phyloP scores from a whole-genome alignment of 805 yeast species.

The Yarrowia sp. region DNA sequence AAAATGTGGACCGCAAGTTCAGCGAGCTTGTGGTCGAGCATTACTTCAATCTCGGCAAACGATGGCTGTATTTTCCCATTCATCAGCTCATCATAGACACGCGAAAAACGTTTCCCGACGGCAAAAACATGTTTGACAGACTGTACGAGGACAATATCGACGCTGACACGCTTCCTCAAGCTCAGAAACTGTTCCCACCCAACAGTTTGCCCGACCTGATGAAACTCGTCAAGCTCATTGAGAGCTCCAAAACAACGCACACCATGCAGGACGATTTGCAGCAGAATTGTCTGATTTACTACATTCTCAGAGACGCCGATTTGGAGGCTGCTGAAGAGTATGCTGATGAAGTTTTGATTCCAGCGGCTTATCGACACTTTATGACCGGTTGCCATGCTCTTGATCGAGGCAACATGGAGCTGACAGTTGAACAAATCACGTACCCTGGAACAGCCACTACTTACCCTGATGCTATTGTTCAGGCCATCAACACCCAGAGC shows the following conservation, averaged over 20 bases:
- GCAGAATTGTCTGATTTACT: constrained; percentile 6
- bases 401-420: background rate
- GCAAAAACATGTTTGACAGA: constrained; percentile 15
- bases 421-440: background rate
- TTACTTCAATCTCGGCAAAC: background rate
- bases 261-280: constrained; percentile 13
- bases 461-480: background rate
- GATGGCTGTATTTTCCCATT: no score
- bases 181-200: constrained; percentile 3
- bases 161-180: background rate
- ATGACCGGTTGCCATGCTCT: constrained; percentile 22
- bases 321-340: constrained; percentile 4
- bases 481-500: background rate
- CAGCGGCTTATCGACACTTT: background rate
- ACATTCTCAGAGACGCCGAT: background rate
- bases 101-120: background rate
- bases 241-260: background rate
- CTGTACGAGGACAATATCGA: background rate
- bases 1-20: background rate
- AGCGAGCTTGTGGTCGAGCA: constrained; percentile 13
- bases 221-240: background rate
- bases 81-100: background rate
- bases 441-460: constrained; percentile 11
- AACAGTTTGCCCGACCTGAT: background rate
- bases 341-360: background rate